Percentiles rank a stretch among this genome's conserved stretches.
Conservation (phyloP, 768 basidiomycete genomes). For the Boletus subparvulus region DNA sequence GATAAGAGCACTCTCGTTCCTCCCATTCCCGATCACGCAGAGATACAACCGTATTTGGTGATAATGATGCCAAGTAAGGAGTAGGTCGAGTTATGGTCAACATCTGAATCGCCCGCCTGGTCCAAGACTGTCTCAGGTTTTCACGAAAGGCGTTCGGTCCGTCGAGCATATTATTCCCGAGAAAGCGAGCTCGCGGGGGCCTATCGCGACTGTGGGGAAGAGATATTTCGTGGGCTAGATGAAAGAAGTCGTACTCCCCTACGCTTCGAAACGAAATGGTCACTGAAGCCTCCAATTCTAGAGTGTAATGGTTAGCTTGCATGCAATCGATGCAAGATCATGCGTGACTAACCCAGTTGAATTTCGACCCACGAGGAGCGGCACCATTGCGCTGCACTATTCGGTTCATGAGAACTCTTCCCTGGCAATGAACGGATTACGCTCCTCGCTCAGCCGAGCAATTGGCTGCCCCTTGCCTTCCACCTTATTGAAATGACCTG, state of each 20-base stretch:
- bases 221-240: conserved; percentile 45
- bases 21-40: conserved; percentile 74
- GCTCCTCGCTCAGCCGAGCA: conserved; percentile 40
- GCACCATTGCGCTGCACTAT: conserved; percentile 82
- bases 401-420: conserved; percentile 85
- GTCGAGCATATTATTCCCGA: conserved; percentile 10
- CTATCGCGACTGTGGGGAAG: conserved; percentile 51
- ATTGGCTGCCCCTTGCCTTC: conserved; percentile 65
- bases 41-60: conserved; percentile 36
- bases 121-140: conserved; percentile 66
- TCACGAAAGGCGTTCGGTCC: conserved; percentile 52
- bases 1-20: conserved; percentile 61
- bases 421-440: conserved; percentile 66
- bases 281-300: conserved; percentile 68
- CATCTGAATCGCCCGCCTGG: conserved; percentile 68
- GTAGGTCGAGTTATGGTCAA: conserved; percentile 47
- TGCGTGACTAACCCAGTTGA: conserved; percentile 55
- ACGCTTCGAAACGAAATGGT: conserved; percentile 2
- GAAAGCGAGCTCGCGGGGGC: conserved; percentile 56
- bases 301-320: not conserved
- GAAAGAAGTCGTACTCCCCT: conserved; percentile 20
- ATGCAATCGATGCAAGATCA: not conserved
- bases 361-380: conserved; percentile 83
- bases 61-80: conserved; percentile 39
- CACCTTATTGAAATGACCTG: conserved; percentile 70